A percentile compares a stretch with the other conserved stretches of the same genome.
phyloP scores from a whole-genome alignment of 2,329 filamentous ascomycete species.

The Fusarium sp. region DNA sequence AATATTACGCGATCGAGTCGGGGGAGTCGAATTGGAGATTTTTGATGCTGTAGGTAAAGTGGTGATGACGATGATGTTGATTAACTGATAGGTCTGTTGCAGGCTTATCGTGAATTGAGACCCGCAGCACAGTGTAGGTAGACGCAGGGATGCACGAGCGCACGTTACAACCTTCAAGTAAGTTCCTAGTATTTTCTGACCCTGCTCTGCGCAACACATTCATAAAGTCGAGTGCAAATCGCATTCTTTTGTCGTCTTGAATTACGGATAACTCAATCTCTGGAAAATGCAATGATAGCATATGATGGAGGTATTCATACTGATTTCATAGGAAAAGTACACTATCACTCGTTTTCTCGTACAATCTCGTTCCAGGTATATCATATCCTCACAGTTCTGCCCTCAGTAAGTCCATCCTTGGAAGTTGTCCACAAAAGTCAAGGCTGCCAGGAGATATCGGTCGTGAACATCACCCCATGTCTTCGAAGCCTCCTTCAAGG shows the following conservation, averaged over 20 bases:
- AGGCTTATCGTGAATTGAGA: constrained; percentile 36
- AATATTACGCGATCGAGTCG: constrained; percentile 14
- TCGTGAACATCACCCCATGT: constrained; percentile 80
- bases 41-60: constrained; percentile 10
- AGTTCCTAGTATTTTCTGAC: too few relatives aligned
- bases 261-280: background rate
- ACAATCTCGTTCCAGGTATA: constrained; percentile 9
- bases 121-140: constrained; percentile 36
- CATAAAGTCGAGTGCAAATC: background rate
- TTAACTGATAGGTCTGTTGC: constrained; percentile 38
- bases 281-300: background rate
- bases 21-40: background rate
- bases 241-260: background rate
- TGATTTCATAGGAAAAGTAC: constrained; percentile 3
- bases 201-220: too few relatives aligned
- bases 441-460: constrained; percentile 75
- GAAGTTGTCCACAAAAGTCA: constrained; percentile 81
- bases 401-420: constrained; percentile 70
- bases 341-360: constrained; percentile 12
- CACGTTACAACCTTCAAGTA: background rate
- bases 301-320: constrained; percentile 9
- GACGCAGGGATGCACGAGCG: constrained; percentile 7
- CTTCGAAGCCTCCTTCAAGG: constrained; percentile 78
- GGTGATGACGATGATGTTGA: constrained; percentile 36
- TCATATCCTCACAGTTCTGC: background rate